Conservation (phyloP, 306 rosid genomes). For the Crataegus laevigata region DNA sequence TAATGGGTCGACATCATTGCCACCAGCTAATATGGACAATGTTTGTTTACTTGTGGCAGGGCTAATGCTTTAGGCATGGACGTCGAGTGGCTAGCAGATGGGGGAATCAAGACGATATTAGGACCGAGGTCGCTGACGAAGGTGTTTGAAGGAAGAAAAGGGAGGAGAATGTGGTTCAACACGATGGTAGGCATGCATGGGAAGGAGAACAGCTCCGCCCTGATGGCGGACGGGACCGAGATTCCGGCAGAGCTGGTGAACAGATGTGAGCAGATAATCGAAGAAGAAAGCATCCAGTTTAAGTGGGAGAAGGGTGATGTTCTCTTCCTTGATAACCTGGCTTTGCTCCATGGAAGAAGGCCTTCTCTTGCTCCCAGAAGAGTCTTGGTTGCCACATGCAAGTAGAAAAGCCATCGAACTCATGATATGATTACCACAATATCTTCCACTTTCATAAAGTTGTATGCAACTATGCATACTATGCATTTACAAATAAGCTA, state of each 20-base stretch:
- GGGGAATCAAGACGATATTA: conserved; percentile 50
- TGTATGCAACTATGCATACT: too few relatives aligned
- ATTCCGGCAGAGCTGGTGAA: conserved; percentile 52
- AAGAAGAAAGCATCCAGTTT: conserved; percentile 89
- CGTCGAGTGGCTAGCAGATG: conserved; percentile 57
- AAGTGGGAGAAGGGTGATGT: conserved; percentile 86
- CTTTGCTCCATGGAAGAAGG: conserved; percentile 87
- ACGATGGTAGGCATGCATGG: conserved; percentile 78
- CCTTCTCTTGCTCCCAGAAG: conserved; percentile 86
- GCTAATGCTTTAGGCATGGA: conserved; percentile 71
- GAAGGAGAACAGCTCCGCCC: conserved; percentile 64
- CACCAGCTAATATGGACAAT: neutral
- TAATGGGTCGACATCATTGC: neutral
- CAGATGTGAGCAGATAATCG: conserved; percentile 72
- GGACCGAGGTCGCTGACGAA: conserved; percentile 49
- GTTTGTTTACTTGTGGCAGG: conserved; percentile 23
- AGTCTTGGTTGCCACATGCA: conserved; percentile 66
- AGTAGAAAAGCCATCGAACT: conserved; percentile 11
- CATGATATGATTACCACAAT: too few relatives aligned
- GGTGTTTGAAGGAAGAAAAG: conserved; percentile 77
- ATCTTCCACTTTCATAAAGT: too few relatives aligned
- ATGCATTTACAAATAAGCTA: too few relatives aligned
- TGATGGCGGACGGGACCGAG: conserved; percentile 70
- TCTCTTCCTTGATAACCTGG: conserved; percentile 70
- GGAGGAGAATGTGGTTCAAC: conserved; percentile 82